Evolutionary conservation across 2,329 filamentous ascomycete species (phyloP).

Genomic region (Apiospora rasikravindrae): DNA sequence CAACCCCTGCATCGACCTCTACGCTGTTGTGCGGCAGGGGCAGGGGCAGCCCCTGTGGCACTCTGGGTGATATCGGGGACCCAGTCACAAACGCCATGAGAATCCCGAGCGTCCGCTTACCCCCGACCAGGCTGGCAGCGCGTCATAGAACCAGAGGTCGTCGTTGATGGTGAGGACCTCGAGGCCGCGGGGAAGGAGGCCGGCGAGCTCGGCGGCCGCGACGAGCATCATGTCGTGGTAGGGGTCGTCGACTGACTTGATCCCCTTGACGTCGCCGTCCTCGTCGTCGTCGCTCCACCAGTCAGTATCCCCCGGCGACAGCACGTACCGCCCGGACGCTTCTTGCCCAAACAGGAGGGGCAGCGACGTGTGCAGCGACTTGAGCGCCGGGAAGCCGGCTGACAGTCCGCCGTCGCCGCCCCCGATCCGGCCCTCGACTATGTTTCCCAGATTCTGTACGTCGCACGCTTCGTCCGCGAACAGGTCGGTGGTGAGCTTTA

Average conservation of each 20-base stretch:
- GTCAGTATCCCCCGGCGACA: neutral
- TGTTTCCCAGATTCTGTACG: neutral
- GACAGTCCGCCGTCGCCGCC: neutral
- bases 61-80: neutral
- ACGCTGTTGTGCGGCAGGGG: neutral
- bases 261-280: neutral
- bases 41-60: neutral
- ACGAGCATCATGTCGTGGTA: neutral
- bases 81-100: neutral
- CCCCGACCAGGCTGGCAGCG: neutral
- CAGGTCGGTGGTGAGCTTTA: neutral
- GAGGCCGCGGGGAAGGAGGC: neutral
- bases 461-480: neutral
- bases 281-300: neutral
- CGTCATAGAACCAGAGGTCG: neutral
- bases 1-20: neutral
- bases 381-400: neutral
- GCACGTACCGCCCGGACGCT: neutral
- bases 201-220: neutral
- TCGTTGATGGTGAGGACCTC: neutral
- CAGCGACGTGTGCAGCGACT: neutral
- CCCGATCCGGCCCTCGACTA: neutral
- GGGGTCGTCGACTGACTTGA: neutral
- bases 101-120: neutral
- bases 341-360: neutral